Base-by-base conservation (phyloP, 2,329 filamentous ascomycete species). In the Trichoderma atrobrunneum region DNA sequence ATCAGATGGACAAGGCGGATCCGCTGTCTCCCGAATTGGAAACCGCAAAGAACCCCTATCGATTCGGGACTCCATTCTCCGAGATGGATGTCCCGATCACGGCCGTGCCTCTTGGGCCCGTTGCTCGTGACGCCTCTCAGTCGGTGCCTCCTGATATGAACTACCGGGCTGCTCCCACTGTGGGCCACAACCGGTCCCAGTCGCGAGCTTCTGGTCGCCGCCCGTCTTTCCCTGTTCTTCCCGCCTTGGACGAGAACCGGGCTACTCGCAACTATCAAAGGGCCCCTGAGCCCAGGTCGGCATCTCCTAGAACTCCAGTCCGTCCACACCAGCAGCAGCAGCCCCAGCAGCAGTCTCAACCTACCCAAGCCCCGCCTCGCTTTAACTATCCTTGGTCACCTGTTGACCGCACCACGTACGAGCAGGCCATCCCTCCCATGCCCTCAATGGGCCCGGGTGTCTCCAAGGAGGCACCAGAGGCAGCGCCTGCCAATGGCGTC, bases 121-220 rank as follows among this genome's bases (percentile, higher is more conserved):
- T 97, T 36, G 87, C 91, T 59, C 92, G 95, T 65, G 92, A 96
- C 78, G 85, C 87, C 61, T 97, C 94, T 30, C 94, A 97, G 81
- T 98, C 95, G 6, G 95, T 98, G 0, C 95, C 95, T 57, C 95
- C 95, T 7, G 91, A 97, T 82, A 97, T 98, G 94, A 91, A 90
- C 79, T 97, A 92, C 84, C 89, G 90, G 36, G 80, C 84, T 56
- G 78, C 80, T 73, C 79, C 79, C 72, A 78, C 72, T 77, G 80
- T 73, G 76, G 72, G 76, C 73, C 74, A 79, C 75, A 76, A 81
- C 39, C 85, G 87, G 30, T 86, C 85, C 56, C 83, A 86, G 75
- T 89, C 87, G 61, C 87, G 88, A 67, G 82, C 87, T 21, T 90
- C 88, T 69, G 83, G 79, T 57, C 88, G 91, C 68, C 89, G 91